Base-by-base conservation (phyloP, 2,329 filamentous ascomycete species). In the Meredithiella fracta region DNA sequence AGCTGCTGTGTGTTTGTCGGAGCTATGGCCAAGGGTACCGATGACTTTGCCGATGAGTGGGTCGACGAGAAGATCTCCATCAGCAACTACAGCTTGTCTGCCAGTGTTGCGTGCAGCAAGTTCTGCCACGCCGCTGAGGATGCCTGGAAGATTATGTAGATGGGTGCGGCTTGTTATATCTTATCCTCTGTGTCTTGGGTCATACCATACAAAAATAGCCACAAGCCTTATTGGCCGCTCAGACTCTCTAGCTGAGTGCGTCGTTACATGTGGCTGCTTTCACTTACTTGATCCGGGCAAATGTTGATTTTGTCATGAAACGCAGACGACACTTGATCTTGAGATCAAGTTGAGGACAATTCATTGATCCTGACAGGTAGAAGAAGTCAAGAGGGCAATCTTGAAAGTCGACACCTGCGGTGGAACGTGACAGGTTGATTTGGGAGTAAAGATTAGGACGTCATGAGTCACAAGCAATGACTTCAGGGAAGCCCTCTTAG, bases 111-210 rank as follows among this genome's bases (percentile, higher is more conserved):
- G 47, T 98, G 92, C 77, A 96, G 91, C 80, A 98, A 97, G 70
- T 97, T 98, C 75, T 97, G 92, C 71, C 92, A 98, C 70, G 92
- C 91, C 42, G 91, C 90, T 47, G 92, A 98, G 71, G 92, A 98
- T 68, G 84, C 85, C 37, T 98, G 92, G 92, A 82, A 87, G 66
- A 86, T 98, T 63, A 79, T 96, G 65, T 98, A 82, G 76, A 49
- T 23, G 20, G 26, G 23, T 22, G 23, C 15, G 11, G 22, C 5
- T 22, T 44, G 22, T 49, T n/a, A 23, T 22, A 26, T 49, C 11
- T 15, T 49, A 22, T 26, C 22, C 23, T 20, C 22, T 17, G 4
- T 23, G 9, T 2, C 22, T 26, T 11, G 22, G 44, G 44, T 23
- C 11, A 14, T 49, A 26, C 23, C 44, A 49, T 49, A 42, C 17